phyloP scores from a whole-genome alignment of 1,284 basidiomycete species.

The Moniliophthora roreri region DNA sequence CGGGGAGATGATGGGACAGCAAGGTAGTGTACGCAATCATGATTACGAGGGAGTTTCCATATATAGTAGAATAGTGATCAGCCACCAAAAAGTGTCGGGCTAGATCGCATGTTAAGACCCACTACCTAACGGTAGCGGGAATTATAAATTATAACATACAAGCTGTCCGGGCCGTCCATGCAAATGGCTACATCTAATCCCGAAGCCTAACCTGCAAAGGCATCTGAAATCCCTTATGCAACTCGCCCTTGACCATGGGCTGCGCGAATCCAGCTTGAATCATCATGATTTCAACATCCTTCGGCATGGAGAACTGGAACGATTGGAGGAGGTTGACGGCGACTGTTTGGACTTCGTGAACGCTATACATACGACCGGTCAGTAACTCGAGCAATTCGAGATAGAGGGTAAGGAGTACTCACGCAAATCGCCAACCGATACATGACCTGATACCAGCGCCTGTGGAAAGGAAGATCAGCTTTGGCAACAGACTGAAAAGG shows the following conservation, averaged over 20 bases:
- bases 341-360: conserved; percentile 26
- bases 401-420: conserved; percentile 8
- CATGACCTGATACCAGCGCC: conserved; percentile 22
- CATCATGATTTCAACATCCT: conserved; percentile 20
- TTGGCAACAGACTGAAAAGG: not conserved
- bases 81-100: too few species aligned
- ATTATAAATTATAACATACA: too few species aligned
- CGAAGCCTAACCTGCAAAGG: conserved; percentile 7
- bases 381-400: not conserved
- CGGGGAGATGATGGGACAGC: too few species aligned
- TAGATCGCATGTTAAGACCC: too few species aligned
- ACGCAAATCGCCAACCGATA: conserved; percentile 26
- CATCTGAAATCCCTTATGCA: conserved; percentile 19
- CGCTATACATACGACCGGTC: conserved; percentile 10
- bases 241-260: conserved; percentile 22
- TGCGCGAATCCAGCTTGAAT: conserved; percentile 21
- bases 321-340: conserved; percentile 22
- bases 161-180: too few species aligned
- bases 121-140: too few species aligned
- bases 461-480: not conserved
- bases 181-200: too few species aligned
- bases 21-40: too few species aligned
- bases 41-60: too few species aligned
- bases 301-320: conserved; percentile 22
- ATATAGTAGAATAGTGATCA: too few species aligned